Conservation (phyloP, 352 stramenopile genomes). For the Phytopythium helicoides region DNA sequence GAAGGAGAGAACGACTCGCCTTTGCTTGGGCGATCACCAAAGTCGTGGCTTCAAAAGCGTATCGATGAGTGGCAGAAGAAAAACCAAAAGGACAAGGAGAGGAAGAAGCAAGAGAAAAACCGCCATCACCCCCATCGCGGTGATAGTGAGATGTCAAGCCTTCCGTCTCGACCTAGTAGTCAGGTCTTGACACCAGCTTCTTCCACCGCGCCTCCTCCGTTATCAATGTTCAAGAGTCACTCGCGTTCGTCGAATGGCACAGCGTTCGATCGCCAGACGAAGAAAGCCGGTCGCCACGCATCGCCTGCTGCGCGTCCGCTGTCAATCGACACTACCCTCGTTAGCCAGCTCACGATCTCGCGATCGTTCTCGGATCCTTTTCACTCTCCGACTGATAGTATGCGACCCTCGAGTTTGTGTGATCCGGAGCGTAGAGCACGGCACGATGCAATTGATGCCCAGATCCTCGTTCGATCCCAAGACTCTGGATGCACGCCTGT, state of each 20-base stretch:
- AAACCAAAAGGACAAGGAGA: constrained; percentile 75
- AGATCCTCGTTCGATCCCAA: constrained; percentile 52
- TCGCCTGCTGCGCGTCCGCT: background rate
- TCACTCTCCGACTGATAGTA: constrained; percentile 38
- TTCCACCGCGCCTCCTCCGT: background rate
- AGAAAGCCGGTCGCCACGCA: constrained; percentile 18
- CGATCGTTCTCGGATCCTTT: constrained; percentile 68
- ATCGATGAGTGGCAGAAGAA: constrained; percentile 83
- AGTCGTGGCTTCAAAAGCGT: constrained; percentile 68
- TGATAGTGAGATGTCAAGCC: constrained; percentile 15
- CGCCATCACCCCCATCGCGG: constrained; percentile 45
- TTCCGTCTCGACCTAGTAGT: background rate
- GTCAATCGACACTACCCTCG: constrained; percentile 6
- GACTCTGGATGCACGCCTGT: constrained; percentile 24
- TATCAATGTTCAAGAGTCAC: constrained; percentile 10
- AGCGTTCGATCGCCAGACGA: constrained; percentile 21
- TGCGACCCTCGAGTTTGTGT: constrained; percentile 26
- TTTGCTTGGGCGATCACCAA: constrained; percentile 49
- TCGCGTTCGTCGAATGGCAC: constrained; percentile 20
- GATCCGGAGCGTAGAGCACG: constrained; percentile 21
- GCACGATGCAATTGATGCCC: constrained; percentile 29
- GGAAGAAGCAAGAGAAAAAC: constrained; percentile 70
- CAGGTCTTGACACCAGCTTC: background rate
- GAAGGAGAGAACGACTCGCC: constrained; percentile 37
- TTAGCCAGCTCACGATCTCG: constrained; percentile 32